Evolutionary conservation across 148 eudicot species (phyloP).

Genomic region (Diospyros kaki): DNA sequence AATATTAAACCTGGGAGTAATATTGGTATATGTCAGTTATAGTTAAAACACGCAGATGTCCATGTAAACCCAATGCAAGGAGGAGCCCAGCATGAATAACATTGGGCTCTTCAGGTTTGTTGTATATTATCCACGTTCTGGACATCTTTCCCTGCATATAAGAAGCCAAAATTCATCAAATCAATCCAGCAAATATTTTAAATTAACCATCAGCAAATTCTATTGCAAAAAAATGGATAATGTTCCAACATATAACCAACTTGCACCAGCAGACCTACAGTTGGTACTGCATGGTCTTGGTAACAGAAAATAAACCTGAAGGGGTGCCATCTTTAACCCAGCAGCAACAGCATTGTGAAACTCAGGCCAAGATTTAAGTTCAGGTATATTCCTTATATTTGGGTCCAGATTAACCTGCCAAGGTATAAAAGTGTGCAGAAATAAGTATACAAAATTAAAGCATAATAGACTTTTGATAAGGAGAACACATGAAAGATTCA

Average conservation of each 20-base stretch:
- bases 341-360: conserved; percentile 99
- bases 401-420: conserved; percentile 90
- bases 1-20: conserved; percentile 54
- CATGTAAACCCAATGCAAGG: conserved; percentile 90
- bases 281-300: background rate
- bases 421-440: background rate
- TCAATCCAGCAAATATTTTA: background rate
- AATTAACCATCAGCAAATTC: background rate
- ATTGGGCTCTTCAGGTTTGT: conserved; percentile 87
- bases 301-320: conserved; percentile 50
- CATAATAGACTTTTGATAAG: background rate
- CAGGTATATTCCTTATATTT: conserved; percentile 75
- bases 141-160: conserved; percentile 82
- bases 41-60: conserved; percentile 70
- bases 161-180: conserved; percentile 3
- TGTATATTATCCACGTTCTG: conserved; percentile 94
- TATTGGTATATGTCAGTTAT: conserved; percentile 84
- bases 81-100: conserved; percentile 91
- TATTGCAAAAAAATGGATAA: background rate
- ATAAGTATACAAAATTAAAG: background rate
- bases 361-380: conserved; percentile 95
- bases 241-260: background rate
- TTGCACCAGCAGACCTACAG: background rate
- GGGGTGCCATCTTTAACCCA: conserved; percentile 76
- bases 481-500: background rate